A percentile compares a stretch with the other conserved stretches of the same genome.
phyloP scores from a whole-genome alignment of 768 basidiomycete species.

The Tylopilus felleus region DNA sequence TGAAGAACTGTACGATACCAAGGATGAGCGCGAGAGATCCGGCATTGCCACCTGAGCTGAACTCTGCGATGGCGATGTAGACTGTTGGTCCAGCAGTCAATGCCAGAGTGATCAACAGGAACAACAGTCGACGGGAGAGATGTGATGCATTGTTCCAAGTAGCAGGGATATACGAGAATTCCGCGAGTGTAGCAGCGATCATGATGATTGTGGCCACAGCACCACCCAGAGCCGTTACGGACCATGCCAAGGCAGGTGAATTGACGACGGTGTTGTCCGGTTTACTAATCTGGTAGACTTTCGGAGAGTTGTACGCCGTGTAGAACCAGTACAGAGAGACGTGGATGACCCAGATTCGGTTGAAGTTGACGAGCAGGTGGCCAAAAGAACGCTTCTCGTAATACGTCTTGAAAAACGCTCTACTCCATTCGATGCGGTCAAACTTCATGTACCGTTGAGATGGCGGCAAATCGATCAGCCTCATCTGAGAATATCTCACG shows the following conservation, averaged over 20 bases:
- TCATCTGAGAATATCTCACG: constrained; percentile 48
- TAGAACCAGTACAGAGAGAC: constrained; percentile 94
- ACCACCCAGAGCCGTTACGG: constrained; percentile 90
- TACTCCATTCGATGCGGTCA: constrained; percentile 94
- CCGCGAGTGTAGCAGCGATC: constrained; percentile 89
- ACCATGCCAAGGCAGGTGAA: constrained; percentile 84
- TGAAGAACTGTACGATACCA: constrained; percentile 94
- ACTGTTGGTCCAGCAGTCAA: constrained; percentile 92
- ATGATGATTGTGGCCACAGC: constrained; percentile 96
- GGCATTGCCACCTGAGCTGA: constrained; percentile 48
- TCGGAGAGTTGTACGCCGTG: constrained; percentile 90
- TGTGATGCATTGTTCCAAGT: constrained; percentile 99
- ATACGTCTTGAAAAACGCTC: constrained; percentile 98
- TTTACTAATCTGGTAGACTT: constrained; percentile 60
- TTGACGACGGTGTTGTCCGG: constrained; percentile 42
- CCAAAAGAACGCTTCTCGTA: constrained; percentile 96
- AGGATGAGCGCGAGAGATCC: constrained; percentile 84
- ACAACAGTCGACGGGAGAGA: constrained; percentile 85
- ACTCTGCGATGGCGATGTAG: constrained; percentile 87
- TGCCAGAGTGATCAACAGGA: constrained; percentile 85
- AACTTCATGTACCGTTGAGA: constrained; percentile 96
- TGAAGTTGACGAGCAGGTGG: constrained; percentile 98
- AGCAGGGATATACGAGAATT: constrained; percentile 96
- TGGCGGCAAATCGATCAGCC: constrained; percentile 87
- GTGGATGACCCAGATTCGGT: constrained; percentile 99